Conservation (phyloP, 345 rosid genomes). For the Garcia nutans region DNA sequence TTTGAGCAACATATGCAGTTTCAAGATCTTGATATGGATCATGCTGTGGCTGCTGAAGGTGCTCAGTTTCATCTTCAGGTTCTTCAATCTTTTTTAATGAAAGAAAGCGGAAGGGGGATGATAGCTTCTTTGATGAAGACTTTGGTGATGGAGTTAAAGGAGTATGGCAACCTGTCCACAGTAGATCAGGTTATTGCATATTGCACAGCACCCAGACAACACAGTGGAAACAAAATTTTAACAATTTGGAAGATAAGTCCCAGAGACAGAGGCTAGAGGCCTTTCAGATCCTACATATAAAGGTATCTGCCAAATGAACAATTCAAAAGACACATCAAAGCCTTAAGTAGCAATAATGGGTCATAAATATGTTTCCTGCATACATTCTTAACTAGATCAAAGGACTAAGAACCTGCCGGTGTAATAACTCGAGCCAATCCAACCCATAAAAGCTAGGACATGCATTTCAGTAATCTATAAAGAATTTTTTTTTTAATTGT, state of each 20-base stretch:
- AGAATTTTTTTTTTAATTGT: too few species aligned
- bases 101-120: slow-evolving; percentile 87
- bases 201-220: background rate
- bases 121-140: slow-evolving; percentile 72
- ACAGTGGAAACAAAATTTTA: background rate
- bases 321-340: background rate
- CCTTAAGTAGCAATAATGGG: background rate
- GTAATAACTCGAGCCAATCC: too few species aligned
- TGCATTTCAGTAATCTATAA: too few species aligned
- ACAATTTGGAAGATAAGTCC: background rate
- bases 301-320: background rate
- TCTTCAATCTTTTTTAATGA: slow-evolving; percentile 65
- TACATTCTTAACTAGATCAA: background rate
- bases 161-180: slow-evolving; percentile 41
- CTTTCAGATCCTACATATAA: background rate
- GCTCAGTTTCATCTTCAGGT: slow-evolving; percentile 68
- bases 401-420: too few species aligned
- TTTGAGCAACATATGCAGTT: slow-evolving; percentile 84
- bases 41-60: slow-evolving; percentile 44
- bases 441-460: too few species aligned
- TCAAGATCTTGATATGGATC: slow-evolving; percentile 74
- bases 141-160: slow-evolving; percentile 77
- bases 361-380: background rate
- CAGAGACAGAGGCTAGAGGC: background rate
- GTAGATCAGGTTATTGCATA: background rate